Base-by-base conservation (phyloP, 2,329 filamentous ascomycete genomes). In the Metarhizium anisopliae region DNA sequence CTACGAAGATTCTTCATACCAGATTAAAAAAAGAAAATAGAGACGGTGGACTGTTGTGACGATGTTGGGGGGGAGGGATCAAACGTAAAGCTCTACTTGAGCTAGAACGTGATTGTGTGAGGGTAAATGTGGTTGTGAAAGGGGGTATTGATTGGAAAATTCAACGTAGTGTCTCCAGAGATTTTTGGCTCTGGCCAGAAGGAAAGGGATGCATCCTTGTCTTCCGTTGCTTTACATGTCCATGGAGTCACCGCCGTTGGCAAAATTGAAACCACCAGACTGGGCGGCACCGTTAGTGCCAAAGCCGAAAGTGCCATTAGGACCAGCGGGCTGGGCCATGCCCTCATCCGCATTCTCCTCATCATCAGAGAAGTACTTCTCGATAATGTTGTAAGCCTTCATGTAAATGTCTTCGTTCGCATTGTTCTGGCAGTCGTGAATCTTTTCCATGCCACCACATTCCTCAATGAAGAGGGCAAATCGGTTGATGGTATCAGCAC, bases 331-430 rank as follows among this genome's bases (percentile, higher is more conserved):
- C 68, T 90, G 87, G 59, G 89, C 87, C 72, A 90, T 82, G 47
- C 77, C 77, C 66, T 95, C 90, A 59, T 91, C 89, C 63, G 91
- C 91, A 66, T 92, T 91, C 69, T 95, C 94, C 55, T 97, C 94
- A 64, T 99, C 94, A 67, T 99, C 94, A 0, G 92, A 96, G 79
- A 99, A 99, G 83, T 99, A 99, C 80, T 96, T 96, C 82, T 99
- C 94, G 64, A 99, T 99, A 75, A 99, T 99, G 82, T 95, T 97
- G 82, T 97, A 99, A 0, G 94, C 94, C 85, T 99, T 99, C 93
- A 99, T 97, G 82, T 99, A 99, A 66, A 99, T 99, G 77, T 99
- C 94, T 77, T 99, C 94, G 76, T 99, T 99, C 78, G 93, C 93
- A 68, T 99, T 99, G 79, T 95, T 96, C 80, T 99, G 94, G 83